Evolutionary conservation across 1,284 basidiomycete genomes (phyloP).

Genomic region (Fomitopsis palustris): DNA sequence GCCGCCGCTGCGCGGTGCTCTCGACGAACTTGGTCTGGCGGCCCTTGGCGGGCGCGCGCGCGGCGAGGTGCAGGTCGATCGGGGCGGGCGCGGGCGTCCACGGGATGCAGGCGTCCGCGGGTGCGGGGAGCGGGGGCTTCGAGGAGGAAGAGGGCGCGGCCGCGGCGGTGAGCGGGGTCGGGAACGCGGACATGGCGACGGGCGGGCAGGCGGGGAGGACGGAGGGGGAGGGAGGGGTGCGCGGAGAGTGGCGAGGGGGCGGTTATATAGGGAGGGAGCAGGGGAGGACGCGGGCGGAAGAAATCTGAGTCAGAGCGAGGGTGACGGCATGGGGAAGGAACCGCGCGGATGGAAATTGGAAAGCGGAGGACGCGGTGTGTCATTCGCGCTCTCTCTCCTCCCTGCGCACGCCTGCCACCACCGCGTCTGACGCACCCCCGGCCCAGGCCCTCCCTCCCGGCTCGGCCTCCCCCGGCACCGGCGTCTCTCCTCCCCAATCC

Average conservation of each 20-base stretch:
- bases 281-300: not conserved
- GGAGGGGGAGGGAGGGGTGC: not conserved
- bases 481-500: not conserved
- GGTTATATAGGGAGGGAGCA: not conserved
- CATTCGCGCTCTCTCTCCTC: too few relatives aligned
- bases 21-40: conserved; percentile 22
- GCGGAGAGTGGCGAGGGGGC: not conserved
- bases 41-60: not conserved
- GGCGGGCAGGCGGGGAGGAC: not conserved
- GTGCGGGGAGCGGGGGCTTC: not conserved
- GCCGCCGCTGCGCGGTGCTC: conserved; percentile 25
- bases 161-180: not conserved
- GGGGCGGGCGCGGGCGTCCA: not conserved
- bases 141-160: not conserved
- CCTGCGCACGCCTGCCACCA: too few relatives aligned
- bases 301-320: not conserved
- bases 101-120: not conserved
- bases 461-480: not conserved
- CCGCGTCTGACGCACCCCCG: not conserved
- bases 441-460: not conserved
- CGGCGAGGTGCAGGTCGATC: not conserved
- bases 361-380: not conserved
- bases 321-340: not conserved
- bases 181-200: not conserved
- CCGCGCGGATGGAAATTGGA: not conserved